These are phyloP conservation scores for Debaryomyces fabryi DNA, from an alignment of 1,139 yeast species.

Conservation along the genomic window DNA sequence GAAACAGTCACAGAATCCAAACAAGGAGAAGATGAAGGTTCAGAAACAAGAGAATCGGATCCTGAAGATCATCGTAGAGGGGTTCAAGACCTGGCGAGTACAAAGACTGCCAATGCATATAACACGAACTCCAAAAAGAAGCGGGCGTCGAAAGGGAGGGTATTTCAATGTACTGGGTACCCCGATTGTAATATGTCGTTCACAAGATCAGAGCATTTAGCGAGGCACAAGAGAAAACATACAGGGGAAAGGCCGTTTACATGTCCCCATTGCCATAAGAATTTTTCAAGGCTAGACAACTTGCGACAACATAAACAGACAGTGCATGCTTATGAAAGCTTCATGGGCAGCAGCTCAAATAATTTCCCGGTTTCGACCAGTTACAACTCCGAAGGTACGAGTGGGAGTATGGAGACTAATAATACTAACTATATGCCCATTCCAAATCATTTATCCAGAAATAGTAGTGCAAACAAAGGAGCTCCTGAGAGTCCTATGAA, in stretches of 20 bases:
- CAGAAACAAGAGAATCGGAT: not conserved
- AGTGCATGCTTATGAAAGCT: slow-evolving; percentile 80
- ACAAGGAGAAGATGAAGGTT: not conserved
- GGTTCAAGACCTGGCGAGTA: not conserved
- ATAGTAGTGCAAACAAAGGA: not conserved
- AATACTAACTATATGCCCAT: slow-evolving; percentile 7
- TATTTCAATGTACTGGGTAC: slow-evolving; percentile 85
- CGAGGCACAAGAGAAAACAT: slow-evolving; percentile 89
- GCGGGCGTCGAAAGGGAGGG: slow-evolving; percentile 56
- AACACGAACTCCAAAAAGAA: slow-evolving; percentile 23
- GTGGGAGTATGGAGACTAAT: not conserved
- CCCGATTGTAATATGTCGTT: slow-evolving; percentile 89
- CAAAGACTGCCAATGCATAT: not conserved
- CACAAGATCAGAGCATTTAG: slow-evolving; percentile 86
- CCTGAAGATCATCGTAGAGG: not conserved
- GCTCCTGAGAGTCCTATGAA: slow-evolving; percentile 14
- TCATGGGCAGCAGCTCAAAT: slow-evolving; percentile 25
- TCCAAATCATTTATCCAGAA: not conserved
- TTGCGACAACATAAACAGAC: slow-evolving; percentile 91
- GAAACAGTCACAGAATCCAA: not conserved
- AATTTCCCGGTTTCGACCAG: not conserved
- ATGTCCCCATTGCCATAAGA: slow-evolving; percentile 79
- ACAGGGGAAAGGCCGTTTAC: slow-evolving; percentile 95
- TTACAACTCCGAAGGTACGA: not conserved
- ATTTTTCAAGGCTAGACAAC: slow-evolving; percentile 84